A percentile compares a stretch with the other conserved stretches of the same genome.
These are phyloP conservation scores for Trichoderma koningiopsis DNA, from an alignment of 2,329 filamentous ascomycete species.

Conservation along the genomic window DNA sequence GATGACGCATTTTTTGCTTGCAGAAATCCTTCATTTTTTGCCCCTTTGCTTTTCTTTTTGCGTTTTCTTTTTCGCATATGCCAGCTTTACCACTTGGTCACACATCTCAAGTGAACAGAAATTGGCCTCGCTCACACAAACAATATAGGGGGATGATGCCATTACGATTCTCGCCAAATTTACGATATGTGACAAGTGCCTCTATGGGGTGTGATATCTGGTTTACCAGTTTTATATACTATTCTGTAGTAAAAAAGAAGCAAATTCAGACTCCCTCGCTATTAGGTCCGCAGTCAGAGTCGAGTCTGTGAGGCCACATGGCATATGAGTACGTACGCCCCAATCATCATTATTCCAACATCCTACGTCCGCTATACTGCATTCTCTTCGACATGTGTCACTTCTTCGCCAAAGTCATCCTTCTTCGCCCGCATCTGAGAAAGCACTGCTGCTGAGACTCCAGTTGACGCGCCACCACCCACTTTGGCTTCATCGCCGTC, in stretches of 20 bases:
- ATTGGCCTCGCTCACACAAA: neutral
- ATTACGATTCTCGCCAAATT: too few species aligned
- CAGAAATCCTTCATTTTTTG: neutral
- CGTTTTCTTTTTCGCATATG: neutral
- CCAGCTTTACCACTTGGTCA: neutral
- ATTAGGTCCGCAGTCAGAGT: too few species aligned
- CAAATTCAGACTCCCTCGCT: too few species aligned
- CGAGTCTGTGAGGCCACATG: too few species aligned
- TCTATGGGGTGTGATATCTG: neutral
- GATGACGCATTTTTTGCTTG: slow-evolving; percentile 25
- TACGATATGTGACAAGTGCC: neutral
- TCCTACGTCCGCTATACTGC: neutral
- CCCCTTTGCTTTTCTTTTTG: neutral
- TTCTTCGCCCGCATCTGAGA: slow-evolving; percentile 11
- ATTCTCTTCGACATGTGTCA: neutral
- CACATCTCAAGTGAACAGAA: neutral
- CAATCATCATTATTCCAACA: neutral
- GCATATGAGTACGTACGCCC: neutral
- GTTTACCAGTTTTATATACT: too few species aligned
- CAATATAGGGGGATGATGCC: too few species aligned
- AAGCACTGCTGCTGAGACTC: slow-evolving; percentile 5
- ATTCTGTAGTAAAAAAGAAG: too few species aligned
- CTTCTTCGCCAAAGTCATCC: neutral
- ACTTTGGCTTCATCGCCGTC: slow-evolving; percentile 19
- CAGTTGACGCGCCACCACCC: slow-evolving; percentile 7